Evolutionary conservation across 2,329 filamentous ascomycete species (phyloP).

Genomic region (Colletotrichum noveboracense): DNA sequence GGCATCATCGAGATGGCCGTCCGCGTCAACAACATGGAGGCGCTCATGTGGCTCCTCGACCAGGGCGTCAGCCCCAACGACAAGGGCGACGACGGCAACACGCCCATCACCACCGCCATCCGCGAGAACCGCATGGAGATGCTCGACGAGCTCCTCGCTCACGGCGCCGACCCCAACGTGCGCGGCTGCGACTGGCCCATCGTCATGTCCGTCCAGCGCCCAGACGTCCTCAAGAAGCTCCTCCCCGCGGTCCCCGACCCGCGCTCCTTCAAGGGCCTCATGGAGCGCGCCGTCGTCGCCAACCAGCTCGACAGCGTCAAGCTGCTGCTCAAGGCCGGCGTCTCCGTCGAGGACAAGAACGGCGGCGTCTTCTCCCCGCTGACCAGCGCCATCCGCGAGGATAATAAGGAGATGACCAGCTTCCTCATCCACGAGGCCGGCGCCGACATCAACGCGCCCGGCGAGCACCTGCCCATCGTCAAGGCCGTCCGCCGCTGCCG

Average conservation of each 20-base stretch:
- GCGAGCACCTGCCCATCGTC: slow-evolving; percentile 74
- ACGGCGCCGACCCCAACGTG: slow-evolving; percentile 66
- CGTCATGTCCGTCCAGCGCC: slow-evolving; percentile 69
- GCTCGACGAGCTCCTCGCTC: slow-evolving; percentile 61
- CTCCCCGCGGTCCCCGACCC: slow-evolving; percentile 62
- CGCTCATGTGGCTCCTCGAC: slow-evolving; percentile 64
- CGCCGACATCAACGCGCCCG: slow-evolving; percentile 70
- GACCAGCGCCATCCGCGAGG: slow-evolving; percentile 70
- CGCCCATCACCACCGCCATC: slow-evolving; percentile 71
- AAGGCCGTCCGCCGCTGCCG: slow-evolving; percentile 68
- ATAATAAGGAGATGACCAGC: slow-evolving; percentile 62
- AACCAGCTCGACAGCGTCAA: slow-evolving; percentile 72
- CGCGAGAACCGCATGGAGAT: slow-evolving; percentile 63
- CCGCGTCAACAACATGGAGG: slow-evolving; percentile 64
- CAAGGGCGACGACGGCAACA: slow-evolving; percentile 60
- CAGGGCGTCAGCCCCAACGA: slow-evolving; percentile 66
- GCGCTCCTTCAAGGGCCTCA: slow-evolving; percentile 67
- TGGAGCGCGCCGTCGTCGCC: slow-evolving; percentile 72
- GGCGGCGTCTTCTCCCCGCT: slow-evolving; percentile 75
- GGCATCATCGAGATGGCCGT: slow-evolving; percentile 72
- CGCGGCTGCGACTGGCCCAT: slow-evolving; percentile 75
- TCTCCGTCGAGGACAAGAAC: slow-evolving; percentile 74
- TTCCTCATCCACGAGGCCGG: slow-evolving; percentile 66
- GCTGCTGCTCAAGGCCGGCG: slow-evolving; percentile 66
- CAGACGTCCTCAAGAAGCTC: slow-evolving; percentile 63